These are phyloP conservation scores for Amniculicola lignicola DNA, from an alignment of 495 filamentous ascomycete genomes.

Conservation along the genomic window DNA sequence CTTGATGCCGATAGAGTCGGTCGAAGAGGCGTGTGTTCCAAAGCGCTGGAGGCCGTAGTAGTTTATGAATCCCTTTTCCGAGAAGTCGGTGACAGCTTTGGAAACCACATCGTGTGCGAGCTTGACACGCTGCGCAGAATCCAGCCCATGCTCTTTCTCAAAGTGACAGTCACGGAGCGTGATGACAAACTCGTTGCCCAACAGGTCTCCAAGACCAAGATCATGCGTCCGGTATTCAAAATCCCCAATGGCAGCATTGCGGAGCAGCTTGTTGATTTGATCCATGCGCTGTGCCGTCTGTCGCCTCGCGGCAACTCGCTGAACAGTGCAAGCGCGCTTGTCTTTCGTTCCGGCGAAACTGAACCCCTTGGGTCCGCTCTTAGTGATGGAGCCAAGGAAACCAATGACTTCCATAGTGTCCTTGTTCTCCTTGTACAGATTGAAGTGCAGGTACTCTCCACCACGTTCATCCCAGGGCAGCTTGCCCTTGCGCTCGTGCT, in stretches of 20 bases:
- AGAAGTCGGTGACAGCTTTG: conserved; percentile 53
- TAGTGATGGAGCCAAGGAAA: conserved; percentile 65
- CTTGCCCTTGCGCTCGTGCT: conserved; percentile 38
- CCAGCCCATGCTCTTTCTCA: conserved; percentile 46
- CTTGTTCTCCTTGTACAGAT: conserved; percentile 95
- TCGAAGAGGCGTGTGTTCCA: conserved; percentile 76
- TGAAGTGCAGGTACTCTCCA: conserved; percentile 84
- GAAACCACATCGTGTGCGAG: conserved; percentile 54
- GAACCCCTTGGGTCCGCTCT: conserved; percentile 65
- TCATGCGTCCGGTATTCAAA: conserved; percentile 68
- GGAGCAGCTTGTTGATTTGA: conserved; percentile 59
- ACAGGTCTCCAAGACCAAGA: conserved; percentile 76
- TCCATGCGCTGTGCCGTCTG: conserved; percentile 62
- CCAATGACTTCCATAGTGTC: conserved; percentile 92
- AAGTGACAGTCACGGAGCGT: conserved; percentile 80
- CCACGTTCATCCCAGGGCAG: conserved; percentile 61
- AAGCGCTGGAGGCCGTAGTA: conserved; percentile 96
- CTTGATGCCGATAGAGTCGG: conserved; percentile 75
- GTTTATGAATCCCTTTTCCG: conserved; percentile 79
- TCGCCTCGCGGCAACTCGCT: conserved; percentile 71
- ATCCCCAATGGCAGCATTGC: conserved; percentile 66
- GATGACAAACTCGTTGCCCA: conserved; percentile 88
- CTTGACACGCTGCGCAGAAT: conserved; percentile 40
- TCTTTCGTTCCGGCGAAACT: conserved; percentile 94
- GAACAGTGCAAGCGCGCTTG: conserved; percentile 79